Percentiles rank a stretch among this genome's conserved stretches.
Conservation (phyloP, 495 filamentous ascomycete genomes). For the Antarctomyces pellizariae region DNA sequence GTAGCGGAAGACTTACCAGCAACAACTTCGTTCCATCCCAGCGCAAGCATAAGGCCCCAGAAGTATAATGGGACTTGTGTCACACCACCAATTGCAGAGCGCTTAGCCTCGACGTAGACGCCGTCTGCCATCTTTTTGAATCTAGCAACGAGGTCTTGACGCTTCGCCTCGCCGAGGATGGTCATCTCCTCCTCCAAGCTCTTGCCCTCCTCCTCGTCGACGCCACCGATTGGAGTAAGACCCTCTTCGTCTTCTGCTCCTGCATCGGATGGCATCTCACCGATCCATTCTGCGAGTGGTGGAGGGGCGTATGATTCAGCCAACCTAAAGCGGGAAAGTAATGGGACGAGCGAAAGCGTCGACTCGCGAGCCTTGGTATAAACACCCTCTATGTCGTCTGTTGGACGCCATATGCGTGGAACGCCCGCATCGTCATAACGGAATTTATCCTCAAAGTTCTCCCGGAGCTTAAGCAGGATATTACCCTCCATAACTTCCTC, state of each 20-base stretch:
- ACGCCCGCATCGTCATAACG: conserved; percentile 91
- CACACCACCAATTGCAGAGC: conserved; percentile 85
- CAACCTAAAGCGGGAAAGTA: conserved; percentile 66
- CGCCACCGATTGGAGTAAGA: conserved; percentile 59
- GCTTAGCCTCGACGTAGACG: conserved; percentile 91
- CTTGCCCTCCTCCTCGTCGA: conserved; percentile 84
- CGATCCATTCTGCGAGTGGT: conserved; percentile 61
- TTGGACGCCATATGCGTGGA: conserved; percentile 88
- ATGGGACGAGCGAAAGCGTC: conserved; percentile 69
- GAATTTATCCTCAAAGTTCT: conserved; percentile 99
- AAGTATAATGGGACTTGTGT: conserved; percentile 90
- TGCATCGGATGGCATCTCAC: conserved; percentile 47
- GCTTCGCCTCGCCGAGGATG: conserved; percentile 68
- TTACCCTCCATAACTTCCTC: conserved; percentile 98
- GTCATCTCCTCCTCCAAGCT: conserved; percentile 88
- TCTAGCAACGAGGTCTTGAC: conserved; percentile 69
- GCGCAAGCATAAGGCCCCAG: conserved; percentile 63
- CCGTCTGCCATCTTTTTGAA: conserved; percentile 97
- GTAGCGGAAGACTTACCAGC: conserved; percentile 37
- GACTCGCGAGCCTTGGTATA: conserved; percentile 83
- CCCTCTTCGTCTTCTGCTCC: conserved; percentile 78
- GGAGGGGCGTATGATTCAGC: conserved; percentile 46
- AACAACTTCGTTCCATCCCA: conserved; percentile 94
- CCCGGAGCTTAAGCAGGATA: conserved; percentile 76
- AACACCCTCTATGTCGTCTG: conserved; percentile 86